phyloP scores from a whole-genome alignment of 192 early-diverging fungal species.

The Gryganskiella cystojenkinii region DNA sequence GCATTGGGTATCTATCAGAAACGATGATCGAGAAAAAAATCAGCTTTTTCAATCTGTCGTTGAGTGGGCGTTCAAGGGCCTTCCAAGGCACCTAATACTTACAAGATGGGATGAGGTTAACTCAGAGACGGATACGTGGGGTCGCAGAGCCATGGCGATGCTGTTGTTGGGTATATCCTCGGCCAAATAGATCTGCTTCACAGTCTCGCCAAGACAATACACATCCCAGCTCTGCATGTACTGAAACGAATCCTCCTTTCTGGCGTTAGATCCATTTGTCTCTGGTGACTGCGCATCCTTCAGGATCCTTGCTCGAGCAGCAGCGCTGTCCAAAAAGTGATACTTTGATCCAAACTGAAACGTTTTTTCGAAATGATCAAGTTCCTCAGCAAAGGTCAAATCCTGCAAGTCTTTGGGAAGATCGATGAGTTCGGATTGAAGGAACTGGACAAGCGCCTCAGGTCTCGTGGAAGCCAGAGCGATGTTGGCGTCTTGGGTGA shows the following conservation, averaged over 20 bases:
- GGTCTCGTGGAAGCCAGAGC: conserved; percentile 24
- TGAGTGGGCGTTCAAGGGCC: no score
- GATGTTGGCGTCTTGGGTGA: conserved; percentile 44
- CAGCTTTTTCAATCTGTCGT: background rate
- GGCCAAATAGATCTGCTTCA: conserved; percentile 58
- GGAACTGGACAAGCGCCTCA: conserved; percentile 34
- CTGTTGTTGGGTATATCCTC: conserved; percentile 48
- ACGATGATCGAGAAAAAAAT: background rate
- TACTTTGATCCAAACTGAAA: conserved; percentile 62
- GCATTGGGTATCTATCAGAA: conserved; percentile 57
- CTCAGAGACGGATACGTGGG: conserved; percentile 10
- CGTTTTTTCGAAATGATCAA: conserved; percentile 62
- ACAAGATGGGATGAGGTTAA: conserved; percentile 29
- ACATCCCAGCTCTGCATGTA: conserved; percentile 65
- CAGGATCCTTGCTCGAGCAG: conserved; percentile 13
- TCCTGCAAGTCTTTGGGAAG: conserved; percentile 54
- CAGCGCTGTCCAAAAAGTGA: conserved; percentile 40
- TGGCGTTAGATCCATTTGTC: background rate
- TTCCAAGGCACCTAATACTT: background rate
- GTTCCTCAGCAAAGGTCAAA: conserved; percentile 59
- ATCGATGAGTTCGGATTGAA: conserved; percentile 63
- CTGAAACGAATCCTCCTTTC: conserved; percentile 39
- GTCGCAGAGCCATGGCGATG: conserved; percentile 28
- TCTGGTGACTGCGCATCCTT: background rate
- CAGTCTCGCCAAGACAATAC: conserved; percentile 59